Evolutionary conservation across 148 eudicot species (phyloP), one percentile per base, ranked within the genome.

Genomic region (Cornus florida): DNA sequence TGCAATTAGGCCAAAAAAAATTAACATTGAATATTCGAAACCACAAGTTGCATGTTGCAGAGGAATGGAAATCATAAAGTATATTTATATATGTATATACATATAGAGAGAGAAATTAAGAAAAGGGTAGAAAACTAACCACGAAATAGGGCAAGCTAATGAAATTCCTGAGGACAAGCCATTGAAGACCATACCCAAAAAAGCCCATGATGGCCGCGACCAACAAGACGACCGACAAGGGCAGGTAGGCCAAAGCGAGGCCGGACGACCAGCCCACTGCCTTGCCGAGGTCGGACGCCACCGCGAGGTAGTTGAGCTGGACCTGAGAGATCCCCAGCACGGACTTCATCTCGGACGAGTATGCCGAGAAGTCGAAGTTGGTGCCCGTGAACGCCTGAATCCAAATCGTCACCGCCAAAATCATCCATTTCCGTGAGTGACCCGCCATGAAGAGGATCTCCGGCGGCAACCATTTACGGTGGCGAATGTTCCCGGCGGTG

Each of bases 231-330:
- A 80, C 75, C 92, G 90, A 88, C 23, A 95, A 62, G 6, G 98
- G 98, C 35, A 93, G 50, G 64, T 84, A 82, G 83, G 87, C 78
- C 74, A 92, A 73, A 17, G 98, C 97, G 19, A 95, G 70, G 13
- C 98, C 98, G 9, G 98, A 92, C 3, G 95, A 92, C 97, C 97
- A 95, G 0, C 98, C 98, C 11, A 95, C 77, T n/a, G 89, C 97
- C 83, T 95, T 95, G 0, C 98, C 98, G 13, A 95, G 81, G 75
- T 95, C 98, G 0, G 98, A 95, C 4, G 98, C 98, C 22, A 89
- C 89, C 1, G 98, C 98, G 2, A 95, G 84, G 35, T 95, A 95
- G 75, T 93, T 95, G 23, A 95, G 86, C 85, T 95, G 92, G 22
- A 95, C 95, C 83, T 95, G 98, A 0, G 94, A 86, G 2, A 95